A percentile compares a stretch with the other conserved stretches of the same genome.
Conservation (phyloP, 2,329 filamentous ascomycete genomes). For the Cephalotrichum gorgonifer region DNA sequence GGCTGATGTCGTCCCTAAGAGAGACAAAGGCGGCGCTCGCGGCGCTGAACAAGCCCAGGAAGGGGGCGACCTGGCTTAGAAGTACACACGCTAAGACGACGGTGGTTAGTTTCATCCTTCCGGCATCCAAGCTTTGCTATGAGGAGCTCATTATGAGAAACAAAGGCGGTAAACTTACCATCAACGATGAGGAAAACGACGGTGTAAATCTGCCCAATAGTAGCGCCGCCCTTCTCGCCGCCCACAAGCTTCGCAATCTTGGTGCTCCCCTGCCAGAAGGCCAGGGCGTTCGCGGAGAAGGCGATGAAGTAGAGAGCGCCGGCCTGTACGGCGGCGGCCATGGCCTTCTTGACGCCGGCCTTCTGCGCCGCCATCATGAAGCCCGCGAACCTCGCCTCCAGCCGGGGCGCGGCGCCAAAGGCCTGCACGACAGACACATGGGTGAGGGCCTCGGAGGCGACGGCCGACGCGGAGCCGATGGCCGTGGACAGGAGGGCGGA, state of each 20-base stretch:
- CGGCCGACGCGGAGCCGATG: constrained; percentile 47
- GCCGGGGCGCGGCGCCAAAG: constrained; percentile 46
- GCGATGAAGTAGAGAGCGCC: constrained; percentile 58
- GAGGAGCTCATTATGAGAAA: background rate
- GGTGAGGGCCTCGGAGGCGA: constrained; percentile 51
- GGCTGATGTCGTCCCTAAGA: constrained; percentile 46
- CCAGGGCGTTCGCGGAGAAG: constrained; percentile 55
- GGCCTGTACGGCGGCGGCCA: constrained; percentile 44
- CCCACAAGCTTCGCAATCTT: constrained; percentile 30
- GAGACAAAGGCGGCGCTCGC: constrained; percentile 49
- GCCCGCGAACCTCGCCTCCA: constrained; percentile 48
- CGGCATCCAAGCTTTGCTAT: background rate
- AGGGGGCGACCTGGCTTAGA: constrained; percentile 51
- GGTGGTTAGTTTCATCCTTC: background rate
- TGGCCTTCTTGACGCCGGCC: constrained; percentile 48
- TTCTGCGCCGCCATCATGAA: constrained; percentile 37
- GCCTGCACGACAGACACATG: constrained; percentile 54
- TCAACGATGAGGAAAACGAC: constrained; percentile 56
- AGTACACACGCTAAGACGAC: constrained; percentile 43
- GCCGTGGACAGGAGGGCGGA: constrained; percentile 37
- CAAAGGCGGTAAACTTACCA: constrained; percentile 21
- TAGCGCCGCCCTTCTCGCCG: constrained; percentile 20
- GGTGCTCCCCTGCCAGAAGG: constrained; percentile 57
- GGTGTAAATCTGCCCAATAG: constrained; percentile 44
- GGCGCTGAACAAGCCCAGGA: constrained; percentile 49